Conservation (phyloP, 1,139 yeast species). For the Lodderomyces margitis region DNA sequence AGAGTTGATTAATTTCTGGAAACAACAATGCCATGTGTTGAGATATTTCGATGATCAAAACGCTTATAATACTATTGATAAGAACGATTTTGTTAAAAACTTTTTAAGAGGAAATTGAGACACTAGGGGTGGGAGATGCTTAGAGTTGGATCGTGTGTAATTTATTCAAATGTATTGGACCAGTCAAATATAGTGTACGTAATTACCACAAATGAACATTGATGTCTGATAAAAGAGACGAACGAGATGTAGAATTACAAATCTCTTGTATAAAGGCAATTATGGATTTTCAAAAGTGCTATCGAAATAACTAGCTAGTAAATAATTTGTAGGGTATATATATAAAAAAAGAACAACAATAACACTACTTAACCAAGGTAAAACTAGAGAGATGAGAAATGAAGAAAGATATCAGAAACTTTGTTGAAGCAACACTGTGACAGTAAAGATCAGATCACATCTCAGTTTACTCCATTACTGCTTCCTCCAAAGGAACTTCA, state of each 20-base stretch:
- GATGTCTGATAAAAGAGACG: no score
- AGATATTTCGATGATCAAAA: constrained; percentile 74
- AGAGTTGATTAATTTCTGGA: constrained; percentile 87
- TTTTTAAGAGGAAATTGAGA: constrained; percentile 59
- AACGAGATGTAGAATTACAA: no score
- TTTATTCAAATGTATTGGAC: background rate
- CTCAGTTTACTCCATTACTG: constrained; percentile 34
- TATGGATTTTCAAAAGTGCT: no score
- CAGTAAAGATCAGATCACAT: constrained; percentile 1
- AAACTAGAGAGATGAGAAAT: background rate
- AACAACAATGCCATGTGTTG: constrained; percentile 83
- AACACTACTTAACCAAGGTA: background rate
- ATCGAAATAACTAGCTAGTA: background rate
- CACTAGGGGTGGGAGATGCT: no score
- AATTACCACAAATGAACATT: no score
- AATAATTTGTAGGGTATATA: background rate
- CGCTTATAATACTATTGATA: constrained; percentile 45
- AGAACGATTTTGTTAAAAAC: constrained; percentile 62
- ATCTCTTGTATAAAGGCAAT: no score
- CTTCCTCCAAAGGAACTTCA: constrained; percentile 60
- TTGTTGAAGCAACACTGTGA: background rate
- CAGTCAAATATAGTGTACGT: no score
- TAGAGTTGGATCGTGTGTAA: no score
- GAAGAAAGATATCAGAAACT: background rate
- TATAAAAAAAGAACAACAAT: background rate